phyloP scores from a whole-genome alignment of 208 protist genomes.

The Leishmania gerbilli region DNA sequence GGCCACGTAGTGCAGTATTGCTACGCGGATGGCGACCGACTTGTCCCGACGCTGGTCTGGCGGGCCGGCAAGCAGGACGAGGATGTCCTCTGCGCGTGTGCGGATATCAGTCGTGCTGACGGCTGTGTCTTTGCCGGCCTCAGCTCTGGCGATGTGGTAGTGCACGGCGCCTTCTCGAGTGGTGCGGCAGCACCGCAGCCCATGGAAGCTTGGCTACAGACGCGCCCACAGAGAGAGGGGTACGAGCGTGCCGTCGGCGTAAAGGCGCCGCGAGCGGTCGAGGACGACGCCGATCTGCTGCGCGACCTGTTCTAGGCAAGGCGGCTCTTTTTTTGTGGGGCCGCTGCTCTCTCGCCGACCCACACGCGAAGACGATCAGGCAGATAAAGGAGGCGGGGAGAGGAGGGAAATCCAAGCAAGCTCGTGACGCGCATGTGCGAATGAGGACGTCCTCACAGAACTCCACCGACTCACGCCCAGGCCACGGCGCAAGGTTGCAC shows the following conservation, averaged over 20 bases:
- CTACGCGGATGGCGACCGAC: constrained; percentile 6
- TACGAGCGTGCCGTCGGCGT: constrained; percentile 22
- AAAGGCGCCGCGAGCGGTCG: constrained; percentile 41
- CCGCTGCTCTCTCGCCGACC: background rate
- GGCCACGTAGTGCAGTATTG: constrained; percentile 69
- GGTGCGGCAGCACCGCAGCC: constrained; percentile 1
- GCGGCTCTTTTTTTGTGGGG: background rate
- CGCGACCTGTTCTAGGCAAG: constrained; percentile 14
- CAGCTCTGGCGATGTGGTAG: constrained; percentile 60
- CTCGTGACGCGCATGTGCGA: background rate
- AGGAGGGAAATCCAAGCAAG: background rate
- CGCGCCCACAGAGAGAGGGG: constrained; percentile 34
- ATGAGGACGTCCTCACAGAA: background rate
- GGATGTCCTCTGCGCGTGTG: constrained; percentile 63
- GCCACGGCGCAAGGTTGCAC: background rate
- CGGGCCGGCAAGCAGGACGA: constrained; percentile 44
- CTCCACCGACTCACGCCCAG: background rate
- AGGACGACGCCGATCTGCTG: constrained; percentile 31
- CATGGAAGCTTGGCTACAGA: constrained; percentile 41
- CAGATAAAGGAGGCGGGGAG: background rate
- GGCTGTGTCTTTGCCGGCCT: constrained; percentile 65
- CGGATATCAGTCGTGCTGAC: constrained; percentile 32
- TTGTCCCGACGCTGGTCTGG: constrained; percentile 31
- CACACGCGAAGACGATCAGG: background rate
- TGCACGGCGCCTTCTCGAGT: constrained; percentile 22